These are phyloP conservation scores for Carpinus viminea DNA, from an alignment of 306 rosid species.

Conservation along the genomic window DNA sequence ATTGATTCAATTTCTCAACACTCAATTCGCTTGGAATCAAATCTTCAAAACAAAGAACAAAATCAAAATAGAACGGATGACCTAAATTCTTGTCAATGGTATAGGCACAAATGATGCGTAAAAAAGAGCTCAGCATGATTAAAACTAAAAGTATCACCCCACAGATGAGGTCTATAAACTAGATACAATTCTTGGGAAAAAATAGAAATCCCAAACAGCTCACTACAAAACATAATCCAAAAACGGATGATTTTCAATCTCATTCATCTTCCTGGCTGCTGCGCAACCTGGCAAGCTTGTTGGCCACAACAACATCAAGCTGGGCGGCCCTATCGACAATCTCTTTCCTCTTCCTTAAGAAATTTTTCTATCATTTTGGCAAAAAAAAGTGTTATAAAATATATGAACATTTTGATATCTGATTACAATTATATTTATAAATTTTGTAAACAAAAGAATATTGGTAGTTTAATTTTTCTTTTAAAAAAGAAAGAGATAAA, in stretches of 20 bases:
- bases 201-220: not conserved
- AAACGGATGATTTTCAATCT: constrained; percentile 8
- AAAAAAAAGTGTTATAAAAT: too few relatives aligned
- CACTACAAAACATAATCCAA: constrained; percentile 25
- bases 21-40: too few relatives aligned
- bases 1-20: too few relatives aligned
- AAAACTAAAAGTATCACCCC: not conserved
- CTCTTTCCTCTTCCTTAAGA: constrained; percentile 72
- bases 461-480: too few relatives aligned
- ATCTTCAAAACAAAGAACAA: too few relatives aligned
- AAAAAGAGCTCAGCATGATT: not conserved
- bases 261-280: constrained; percentile 92
- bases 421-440: too few relatives aligned
- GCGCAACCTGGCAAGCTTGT: constrained; percentile 84
- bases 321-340: constrained; percentile 84
- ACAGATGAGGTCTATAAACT: not conserved
- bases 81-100: too few relatives aligned
- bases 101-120: not conserved
- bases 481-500: too few relatives aligned
- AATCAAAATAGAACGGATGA: too few relatives aligned
- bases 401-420: too few relatives aligned
- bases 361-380: too few relatives aligned
- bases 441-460: too few relatives aligned
- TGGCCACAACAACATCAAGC: constrained; percentile 84
- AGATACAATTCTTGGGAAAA: not conserved